A percentile compares a stretch with the other conserved stretches of the same genome.
phyloP scores from a whole-genome alignment of 2,329 filamentous ascomycete genomes.

The Calonectria montana region DNA sequence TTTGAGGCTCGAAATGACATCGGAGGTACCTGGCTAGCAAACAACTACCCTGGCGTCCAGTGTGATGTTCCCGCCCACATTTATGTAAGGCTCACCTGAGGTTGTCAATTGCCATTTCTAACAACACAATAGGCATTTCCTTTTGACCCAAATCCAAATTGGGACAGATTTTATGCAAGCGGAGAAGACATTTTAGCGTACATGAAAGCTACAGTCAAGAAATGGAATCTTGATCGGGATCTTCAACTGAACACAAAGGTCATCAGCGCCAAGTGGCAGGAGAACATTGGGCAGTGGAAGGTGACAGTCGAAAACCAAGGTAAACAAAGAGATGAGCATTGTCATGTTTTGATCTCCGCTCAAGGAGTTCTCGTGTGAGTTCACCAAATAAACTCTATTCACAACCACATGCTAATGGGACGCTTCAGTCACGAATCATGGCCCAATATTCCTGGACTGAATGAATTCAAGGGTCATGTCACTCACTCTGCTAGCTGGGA shows the following conservation, averaged over 20 bases:
- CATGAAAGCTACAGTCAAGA: slow-evolving; percentile 60
- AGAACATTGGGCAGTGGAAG: slow-evolving; percentile 35
- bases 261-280: slow-evolving; percentile 32
- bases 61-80: slow-evolving; percentile 37
- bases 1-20: slow-evolving; percentile 46
- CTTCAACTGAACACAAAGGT: slow-evolving; percentile 49
- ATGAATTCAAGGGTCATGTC: slow-evolving; percentile 32
- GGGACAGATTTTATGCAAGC: slow-evolving; percentile 67
- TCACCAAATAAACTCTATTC: fast-evolving
- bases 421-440: slow-evolving; percentile 33
- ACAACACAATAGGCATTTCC: slow-evolving; percentile 51
- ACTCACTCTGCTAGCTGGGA: slow-evolving; percentile 37
- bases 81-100: slow-evolving; percentile 16
- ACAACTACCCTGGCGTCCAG: slow-evolving; percentile 40
- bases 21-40: slow-evolving; percentile 50
- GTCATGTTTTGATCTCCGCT: slow-evolving; percentile 35
- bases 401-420: background rate
- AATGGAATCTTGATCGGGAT: slow-evolving; percentile 53
- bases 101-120: background rate
- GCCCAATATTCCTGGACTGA: slow-evolving; percentile 33
- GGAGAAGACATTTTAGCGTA: slow-evolving; percentile 67
- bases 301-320: slow-evolving; percentile 34
- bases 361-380: slow-evolving; percentile 38
- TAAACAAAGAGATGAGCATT: slow-evolving; percentile 30
- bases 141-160: slow-evolving; percentile 68